Evolutionary conservation across 2,329 filamentous ascomycete species (phyloP), one percentile per base, ranked within the genome.

Genomic region (Colletotrichum lupini): DNA sequence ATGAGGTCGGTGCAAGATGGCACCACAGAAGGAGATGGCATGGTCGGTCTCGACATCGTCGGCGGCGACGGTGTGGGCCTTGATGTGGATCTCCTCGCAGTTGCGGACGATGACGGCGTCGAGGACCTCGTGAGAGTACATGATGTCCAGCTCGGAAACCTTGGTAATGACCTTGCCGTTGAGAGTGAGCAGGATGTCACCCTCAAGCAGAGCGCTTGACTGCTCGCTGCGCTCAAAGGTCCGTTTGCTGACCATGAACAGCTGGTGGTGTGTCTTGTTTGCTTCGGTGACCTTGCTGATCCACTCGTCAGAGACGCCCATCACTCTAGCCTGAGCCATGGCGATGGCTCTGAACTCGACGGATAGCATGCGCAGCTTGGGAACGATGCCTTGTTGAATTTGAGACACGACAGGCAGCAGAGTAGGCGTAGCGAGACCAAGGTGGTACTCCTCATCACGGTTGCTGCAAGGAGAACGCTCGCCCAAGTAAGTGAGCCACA

Each of bases 231-330:
- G 87, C 82, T 92, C 91, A 77, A 92, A 92, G 0, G 90, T 91
- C 59, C 97, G 92, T 85, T 99, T 99, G 78, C 95, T 93, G 35
- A 99, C 95, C 94, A 99, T 98, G 86, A 99, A 99, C 49, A 99
- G 90, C 84, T 99, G 97, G 80, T 99, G 97, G 71, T 95, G 94
- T 63, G 97, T 92, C 52, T 94, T 93, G 82, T 99, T 98, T 75
- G 95, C 94, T 76, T 92, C 87, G 66, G 97, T 92, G 2, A 98
- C 96, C 82, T 95, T 93, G 77, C 94, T 89, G 78, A 99, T 98
- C 97, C 96, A 98, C 75, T 97, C 93, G 78, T 98, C 95, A 0
- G 94, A 94, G 1, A 98, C 95, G 11, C 97, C 97, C 95, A 99
- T 98, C 76, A 98, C 95, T 49, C 95, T 93, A 19, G 95, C 96